Percentiles rank a stretch among this genome's conserved stretches.
phyloP scores from a whole-genome alignment of 108 stramenopile genomes.

The Stephanodiscus triporus region DNA sequence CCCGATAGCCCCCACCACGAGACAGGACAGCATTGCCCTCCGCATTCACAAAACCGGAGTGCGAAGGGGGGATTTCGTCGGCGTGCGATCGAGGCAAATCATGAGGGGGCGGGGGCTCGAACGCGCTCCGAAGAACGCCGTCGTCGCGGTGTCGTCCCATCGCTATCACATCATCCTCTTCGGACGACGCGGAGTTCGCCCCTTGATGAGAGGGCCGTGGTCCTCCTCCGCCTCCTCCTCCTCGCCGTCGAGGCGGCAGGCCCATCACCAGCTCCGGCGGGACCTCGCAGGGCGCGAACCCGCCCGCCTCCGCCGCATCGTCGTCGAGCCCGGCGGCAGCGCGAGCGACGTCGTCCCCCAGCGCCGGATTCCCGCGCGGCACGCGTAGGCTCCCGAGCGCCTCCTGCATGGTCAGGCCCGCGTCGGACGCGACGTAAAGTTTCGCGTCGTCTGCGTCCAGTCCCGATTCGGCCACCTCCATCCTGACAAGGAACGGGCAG shows the following conservation, averaged over 20 bases:
- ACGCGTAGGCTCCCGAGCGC: conserved; percentile 49
- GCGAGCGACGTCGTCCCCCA: conserved; percentile 3
- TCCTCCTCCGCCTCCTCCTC: conserved; percentile 1
- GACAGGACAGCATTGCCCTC: conserved; percentile 35
- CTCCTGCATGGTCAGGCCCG: conserved; percentile 79
- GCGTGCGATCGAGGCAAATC: background rate
- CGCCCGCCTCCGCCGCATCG: conserved; percentile 13
- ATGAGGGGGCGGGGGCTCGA: background rate
- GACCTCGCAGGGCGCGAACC: conserved; percentile 44
- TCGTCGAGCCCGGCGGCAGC: background rate
- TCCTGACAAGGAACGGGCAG: conserved; percentile 81
- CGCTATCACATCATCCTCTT: background rate
- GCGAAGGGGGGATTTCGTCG: background rate
- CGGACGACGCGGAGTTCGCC: background rate
- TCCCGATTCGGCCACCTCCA: conserved; percentile 83
- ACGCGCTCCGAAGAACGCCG: background rate
- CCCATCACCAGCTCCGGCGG: conserved; percentile 52
- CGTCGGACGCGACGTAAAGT: conserved; percentile 61
- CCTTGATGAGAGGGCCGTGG: no score
- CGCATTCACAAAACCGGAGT: conserved; percentile 2
- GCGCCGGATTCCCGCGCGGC: conserved; percentile 17
- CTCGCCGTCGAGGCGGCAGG: background rate
- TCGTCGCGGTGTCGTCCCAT: background rate
- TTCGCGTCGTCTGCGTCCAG: conserved; percentile 83
- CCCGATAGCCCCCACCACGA: conserved; percentile 41